phyloP scores from a whole-genome alignment of 1,284 basidiomycete species.

The Singerocomus inundabilis region DNA sequence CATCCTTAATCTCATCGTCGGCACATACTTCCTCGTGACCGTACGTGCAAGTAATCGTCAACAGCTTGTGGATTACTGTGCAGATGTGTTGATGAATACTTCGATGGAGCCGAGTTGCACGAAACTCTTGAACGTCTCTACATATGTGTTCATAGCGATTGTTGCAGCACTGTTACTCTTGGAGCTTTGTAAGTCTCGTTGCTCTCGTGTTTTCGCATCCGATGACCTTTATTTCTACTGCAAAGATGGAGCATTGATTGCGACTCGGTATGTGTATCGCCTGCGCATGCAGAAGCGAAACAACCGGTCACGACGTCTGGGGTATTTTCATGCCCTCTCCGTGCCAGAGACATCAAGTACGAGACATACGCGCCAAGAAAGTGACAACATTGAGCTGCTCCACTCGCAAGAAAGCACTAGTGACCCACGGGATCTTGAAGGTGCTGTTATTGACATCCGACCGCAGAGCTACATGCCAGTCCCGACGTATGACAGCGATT shows the following conservation, averaged over 20 bases:
- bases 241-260: conserved; percentile 55
- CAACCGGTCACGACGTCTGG: conserved; percentile 31
- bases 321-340: conserved; percentile 34
- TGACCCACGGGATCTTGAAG: conserved; percentile 17
- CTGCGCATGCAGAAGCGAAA: conserved; percentile 49
- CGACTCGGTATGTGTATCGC: conserved; percentile 58
- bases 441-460: conserved; percentile 26
- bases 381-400: conserved; percentile 34
- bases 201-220: not conserved
- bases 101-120: conserved; percentile 45
- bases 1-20: conserved; percentile 52
- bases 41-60: conserved; percentile 46
- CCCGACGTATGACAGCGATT: conserved; percentile 22
- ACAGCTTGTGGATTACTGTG: conserved; percentile 45
- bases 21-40: conserved; percentile 50
- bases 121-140: conserved; percentile 41
- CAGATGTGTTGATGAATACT: conserved; percentile 42
- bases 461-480: conserved; percentile 19
- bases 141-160: conserved; percentile 47
- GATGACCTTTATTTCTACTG: not conserved
- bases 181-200: conserved; percentile 49
- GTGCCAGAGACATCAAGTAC: conserved; percentile 13
- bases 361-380: conserved; percentile 25
- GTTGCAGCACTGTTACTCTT: conserved; percentile 45
- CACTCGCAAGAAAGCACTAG: conserved; percentile 11